phyloP scores from a whole-genome alignment of 108 stramenopile species.

The Schizochytrium sp. region DNA sequence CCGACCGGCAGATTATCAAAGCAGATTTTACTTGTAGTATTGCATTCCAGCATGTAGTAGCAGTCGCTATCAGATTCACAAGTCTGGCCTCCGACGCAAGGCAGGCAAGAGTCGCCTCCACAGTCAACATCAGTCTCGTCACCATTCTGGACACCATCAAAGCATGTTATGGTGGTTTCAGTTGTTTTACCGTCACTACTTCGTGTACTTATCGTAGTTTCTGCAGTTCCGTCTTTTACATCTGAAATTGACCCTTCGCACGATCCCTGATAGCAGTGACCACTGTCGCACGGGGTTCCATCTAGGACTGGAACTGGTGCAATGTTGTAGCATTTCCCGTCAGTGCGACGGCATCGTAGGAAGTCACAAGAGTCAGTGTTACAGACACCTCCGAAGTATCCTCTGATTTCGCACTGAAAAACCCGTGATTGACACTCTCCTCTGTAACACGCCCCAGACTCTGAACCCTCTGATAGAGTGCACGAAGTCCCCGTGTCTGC shows the following conservation, averaged over 20 bases:
- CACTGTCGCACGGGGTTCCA: conserved; percentile 13
- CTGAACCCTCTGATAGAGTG: neutral
- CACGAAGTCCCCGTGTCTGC: neutral
- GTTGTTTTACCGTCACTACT: neutral
- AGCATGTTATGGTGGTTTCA: conserved; percentile 5
- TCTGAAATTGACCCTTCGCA: neutral
- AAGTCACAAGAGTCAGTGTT: neutral
- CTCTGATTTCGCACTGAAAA: neutral
- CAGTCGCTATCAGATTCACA: conserved; percentile 20
- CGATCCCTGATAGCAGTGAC: neutral
- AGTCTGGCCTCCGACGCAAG: neutral
- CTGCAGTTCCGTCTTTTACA: neutral
- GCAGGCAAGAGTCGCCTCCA: conserved; percentile 1
- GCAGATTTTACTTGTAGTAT: neutral
- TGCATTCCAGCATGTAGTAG: neutral
- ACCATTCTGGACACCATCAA: neutral
- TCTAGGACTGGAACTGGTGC: conserved; percentile 1
- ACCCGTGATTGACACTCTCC: neutral
- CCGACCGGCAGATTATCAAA: neutral
- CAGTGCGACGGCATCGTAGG: conserved; percentile 4
- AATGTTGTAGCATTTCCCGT: conserved; percentile 34
- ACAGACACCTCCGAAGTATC: neutral
- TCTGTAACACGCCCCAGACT: neutral
- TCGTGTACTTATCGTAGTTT: no score
- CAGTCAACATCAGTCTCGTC: conserved; percentile 57